Conservation (phyloP, 192 early-diverging fungal genomes). For the Ambispora gerdemannii region DNA sequence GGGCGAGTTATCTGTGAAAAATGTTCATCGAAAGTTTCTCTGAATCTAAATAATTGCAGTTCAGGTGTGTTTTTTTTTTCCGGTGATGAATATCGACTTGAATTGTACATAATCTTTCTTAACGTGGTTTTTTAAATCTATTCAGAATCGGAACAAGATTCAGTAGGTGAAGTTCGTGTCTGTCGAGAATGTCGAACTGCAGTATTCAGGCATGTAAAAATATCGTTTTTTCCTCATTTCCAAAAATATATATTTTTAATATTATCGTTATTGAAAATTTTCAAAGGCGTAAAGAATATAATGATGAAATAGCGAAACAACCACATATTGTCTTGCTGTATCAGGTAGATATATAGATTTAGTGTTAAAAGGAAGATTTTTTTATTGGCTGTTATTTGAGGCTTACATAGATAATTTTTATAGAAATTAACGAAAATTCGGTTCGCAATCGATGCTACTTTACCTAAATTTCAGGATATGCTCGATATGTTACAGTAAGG, state of each 20-base stretch:
- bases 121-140: too few species aligned
- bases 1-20: conserved; percentile 62
- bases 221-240: background rate
- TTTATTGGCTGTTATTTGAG: too few species aligned
- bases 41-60: conserved; percentile 44
- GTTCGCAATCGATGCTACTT: conserved; percentile 45
- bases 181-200: conserved; percentile 59
- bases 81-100: conserved; percentile 10
- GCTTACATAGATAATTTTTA: conserved; percentile 33
- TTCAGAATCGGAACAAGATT: conserved; percentile 40
- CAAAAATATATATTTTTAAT: too few species aligned
- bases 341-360: conserved; percentile 29
- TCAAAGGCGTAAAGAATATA: conserved; percentile 45
- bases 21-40: conserved; percentile 51
- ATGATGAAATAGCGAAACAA: conserved; percentile 36
- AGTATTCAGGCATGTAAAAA: conserved; percentile 48
- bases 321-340: conserved; percentile 41
- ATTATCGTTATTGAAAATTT: too few species aligned
- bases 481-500: conserved; percentile 51
- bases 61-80: conserved; percentile 34
- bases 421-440: conserved; percentile 37
- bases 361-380: background rate
- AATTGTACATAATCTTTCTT: too few species aligned
- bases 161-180: conserved; percentile 52
- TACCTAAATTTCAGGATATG: conserved; percentile 61